A percentile compares a stretch with the other conserved stretches of the same genome.
Evolutionary conservation across 2,329 filamentous ascomycete genomes (phyloP).

Genomic region (Exophiala sp.): DNA sequence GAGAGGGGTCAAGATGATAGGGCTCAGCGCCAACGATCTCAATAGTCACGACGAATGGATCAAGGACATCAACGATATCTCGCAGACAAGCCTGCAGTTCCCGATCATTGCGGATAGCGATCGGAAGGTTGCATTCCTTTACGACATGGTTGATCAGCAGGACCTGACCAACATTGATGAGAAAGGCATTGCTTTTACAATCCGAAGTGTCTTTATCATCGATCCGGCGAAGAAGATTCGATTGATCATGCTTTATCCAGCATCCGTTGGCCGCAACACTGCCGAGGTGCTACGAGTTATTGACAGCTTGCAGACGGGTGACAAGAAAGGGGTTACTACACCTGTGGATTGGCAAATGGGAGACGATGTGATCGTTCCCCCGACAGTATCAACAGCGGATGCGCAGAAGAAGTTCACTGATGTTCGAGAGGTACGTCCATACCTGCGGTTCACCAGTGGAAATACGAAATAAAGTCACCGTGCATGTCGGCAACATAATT

Average conservation of each 20-base stretch:
- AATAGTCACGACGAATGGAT: conserved; percentile 83
- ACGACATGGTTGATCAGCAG: conserved; percentile 80
- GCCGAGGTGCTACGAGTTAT: conserved; percentile 71
- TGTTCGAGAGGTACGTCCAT: conserved; percentile 56
- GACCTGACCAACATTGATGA: conserved; percentile 73
- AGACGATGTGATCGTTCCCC: conserved; percentile 88
- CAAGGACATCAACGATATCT: conserved; percentile 77
- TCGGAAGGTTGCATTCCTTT: conserved; percentile 67
- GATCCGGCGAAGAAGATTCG: conserved; percentile 91
- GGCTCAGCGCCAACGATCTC: conserved; percentile 77
- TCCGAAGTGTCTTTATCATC: conserved; percentile 91
- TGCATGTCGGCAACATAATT: not conserved
- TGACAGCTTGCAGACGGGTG: conserved; percentile 73
- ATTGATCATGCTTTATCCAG: conserved; percentile 86
- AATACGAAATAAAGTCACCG: conserved; percentile 13
- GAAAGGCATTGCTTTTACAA: conserved; percentile 85
- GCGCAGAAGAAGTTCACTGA: conserved; percentile 83
- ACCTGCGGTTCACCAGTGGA: conserved; percentile 24
- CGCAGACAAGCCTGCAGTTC: conserved; percentile 63
- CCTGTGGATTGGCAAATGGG: conserved; percentile 87
- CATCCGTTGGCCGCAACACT: conserved; percentile 79
- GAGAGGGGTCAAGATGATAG: conserved; percentile 85
- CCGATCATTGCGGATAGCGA: conserved; percentile 78
- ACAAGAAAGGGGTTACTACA: conserved; percentile 81
- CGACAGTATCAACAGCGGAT: conserved; percentile 72